Percentiles rank a stretch among this genome's conserved stretches.
Evolutionary conservation across 345 rosid species (phyloP).

Genomic region (Corchorus capsularis): DNA sequence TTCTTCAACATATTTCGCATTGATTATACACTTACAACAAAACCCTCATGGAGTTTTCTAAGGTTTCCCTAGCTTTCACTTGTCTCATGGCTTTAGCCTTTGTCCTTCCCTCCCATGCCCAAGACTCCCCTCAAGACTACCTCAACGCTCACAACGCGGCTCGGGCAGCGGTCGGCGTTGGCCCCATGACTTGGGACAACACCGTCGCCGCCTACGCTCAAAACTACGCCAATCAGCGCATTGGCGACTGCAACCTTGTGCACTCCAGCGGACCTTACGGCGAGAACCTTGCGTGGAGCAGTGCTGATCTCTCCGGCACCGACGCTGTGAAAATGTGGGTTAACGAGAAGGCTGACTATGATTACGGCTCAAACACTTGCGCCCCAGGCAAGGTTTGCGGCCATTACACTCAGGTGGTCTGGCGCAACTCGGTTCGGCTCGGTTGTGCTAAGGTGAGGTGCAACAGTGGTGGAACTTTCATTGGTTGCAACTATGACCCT

Average conservation of each 20-base stretch:
- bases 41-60: neutral
- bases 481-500: slow-evolving; percentile 65
- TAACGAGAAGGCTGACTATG: slow-evolving; percentile 48
- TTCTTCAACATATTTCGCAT: neutral
- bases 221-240: slow-evolving; percentile 37
- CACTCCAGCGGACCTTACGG: slow-evolving; percentile 68
- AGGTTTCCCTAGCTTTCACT: slow-evolving; percentile 8
- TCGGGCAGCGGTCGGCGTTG: slow-evolving; percentile 42
- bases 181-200: slow-evolving; percentile 49
- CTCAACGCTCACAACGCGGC: slow-evolving; percentile 57
- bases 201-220: slow-evolving; percentile 48
- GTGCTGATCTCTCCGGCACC: slow-evolving; percentile 36
- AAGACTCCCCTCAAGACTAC: slow-evolving; percentile 43
- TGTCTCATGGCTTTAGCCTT: slow-evolving; percentile 16
- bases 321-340: slow-evolving; percentile 61
- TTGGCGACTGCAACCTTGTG: slow-evolving; percentile 42
- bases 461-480: slow-evolving; percentile 48
- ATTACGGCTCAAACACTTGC: slow-evolving; percentile 54
- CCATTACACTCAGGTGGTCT: slow-evolving; percentile 77
- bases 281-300: slow-evolving; percentile 58
- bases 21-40: neutral
- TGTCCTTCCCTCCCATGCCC: slow-evolving; percentile 28
- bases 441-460: slow-evolving; percentile 76
- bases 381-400: slow-evolving; percentile 47
- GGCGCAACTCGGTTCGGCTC: slow-evolving; percentile 51